Evolutionary conservation across 768 basidiomycete species (phyloP).

Genomic region (Boletus pseudo-olivaceus): DNA sequence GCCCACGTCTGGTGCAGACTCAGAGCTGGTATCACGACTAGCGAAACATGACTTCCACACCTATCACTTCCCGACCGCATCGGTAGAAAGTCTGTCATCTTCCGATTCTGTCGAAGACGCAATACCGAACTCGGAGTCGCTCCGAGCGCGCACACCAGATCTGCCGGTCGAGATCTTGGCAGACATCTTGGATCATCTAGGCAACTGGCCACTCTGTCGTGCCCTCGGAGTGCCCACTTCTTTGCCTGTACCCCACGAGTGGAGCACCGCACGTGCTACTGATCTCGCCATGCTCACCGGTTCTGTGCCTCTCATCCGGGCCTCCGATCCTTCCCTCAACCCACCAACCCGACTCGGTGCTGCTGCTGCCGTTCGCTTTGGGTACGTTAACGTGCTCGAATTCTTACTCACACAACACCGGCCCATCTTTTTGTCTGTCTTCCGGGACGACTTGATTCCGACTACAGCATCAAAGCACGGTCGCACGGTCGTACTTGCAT

Average conservation of each 20-base stretch:
- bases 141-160: conserved; percentile 46
- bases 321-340: conserved; percentile 50
- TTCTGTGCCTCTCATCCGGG: conserved; percentile 55
- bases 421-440: conserved; percentile 59
- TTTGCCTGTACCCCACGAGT: conserved; percentile 60
- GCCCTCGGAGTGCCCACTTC: conserved; percentile 74
- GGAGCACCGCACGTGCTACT: conserved; percentile 64
- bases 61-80: conserved; percentile 51
- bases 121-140: conserved; percentile 25
- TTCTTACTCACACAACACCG: conserved; percentile 66
- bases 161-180: conserved; percentile 76
- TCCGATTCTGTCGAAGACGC: conserved; percentile 17
- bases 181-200: conserved; percentile 72
- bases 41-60: conserved; percentile 72
- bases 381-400: conserved; percentile 71
- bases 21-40: conserved; percentile 66
- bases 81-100: conserved; percentile 29
- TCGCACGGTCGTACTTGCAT: conserved; percentile 65
- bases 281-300: conserved; percentile 74
- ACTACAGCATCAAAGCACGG: conserved; percentile 77
- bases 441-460: conserved; percentile 67
- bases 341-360: conserved; percentile 72
- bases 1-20: conserved; percentile 58
- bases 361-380: conserved; percentile 63
- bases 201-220: conserved; percentile 81